Percentiles rank a stretch among this genome's conserved stretches.
Conservation (phyloP, 129 eudicot genomes). For the Saussurea involucrata region DNA sequence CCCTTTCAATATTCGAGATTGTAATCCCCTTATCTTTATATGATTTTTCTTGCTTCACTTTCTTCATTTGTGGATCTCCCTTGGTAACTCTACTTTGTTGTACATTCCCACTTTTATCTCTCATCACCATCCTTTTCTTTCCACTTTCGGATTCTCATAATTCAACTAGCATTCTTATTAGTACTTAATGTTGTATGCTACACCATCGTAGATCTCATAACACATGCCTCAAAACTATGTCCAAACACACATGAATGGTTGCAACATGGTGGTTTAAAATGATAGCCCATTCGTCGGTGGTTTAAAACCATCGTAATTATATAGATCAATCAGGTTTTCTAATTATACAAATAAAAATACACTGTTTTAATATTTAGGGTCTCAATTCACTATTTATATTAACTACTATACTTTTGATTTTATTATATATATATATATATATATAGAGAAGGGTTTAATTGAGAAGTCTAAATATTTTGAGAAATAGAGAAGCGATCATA, state of each 20-base stretch:
- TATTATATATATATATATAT: too few species aligned
- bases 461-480: too few species aligned
- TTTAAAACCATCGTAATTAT: background rate
- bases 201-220: background rate
- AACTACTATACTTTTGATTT: background rate
- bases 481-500: too few species aligned
- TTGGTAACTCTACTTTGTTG: background rate
- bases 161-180: background rate
- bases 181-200: background rate
- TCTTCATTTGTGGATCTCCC: background rate
- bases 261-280: background rate
- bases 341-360: background rate
- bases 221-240: background rate
- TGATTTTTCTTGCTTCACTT: background rate
- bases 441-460: too few species aligned
- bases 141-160: background rate
- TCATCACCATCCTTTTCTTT: background rate
- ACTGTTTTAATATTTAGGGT: background rate
- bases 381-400: background rate
- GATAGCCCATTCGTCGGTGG: background rate
- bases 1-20: background rate
- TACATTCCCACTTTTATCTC: background rate
- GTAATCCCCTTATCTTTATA: background rate
- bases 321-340: background rate
- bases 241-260: background rate